Conservation (phyloP, 148 eudicot species). For the Salicornia ramosissima region DNA sequence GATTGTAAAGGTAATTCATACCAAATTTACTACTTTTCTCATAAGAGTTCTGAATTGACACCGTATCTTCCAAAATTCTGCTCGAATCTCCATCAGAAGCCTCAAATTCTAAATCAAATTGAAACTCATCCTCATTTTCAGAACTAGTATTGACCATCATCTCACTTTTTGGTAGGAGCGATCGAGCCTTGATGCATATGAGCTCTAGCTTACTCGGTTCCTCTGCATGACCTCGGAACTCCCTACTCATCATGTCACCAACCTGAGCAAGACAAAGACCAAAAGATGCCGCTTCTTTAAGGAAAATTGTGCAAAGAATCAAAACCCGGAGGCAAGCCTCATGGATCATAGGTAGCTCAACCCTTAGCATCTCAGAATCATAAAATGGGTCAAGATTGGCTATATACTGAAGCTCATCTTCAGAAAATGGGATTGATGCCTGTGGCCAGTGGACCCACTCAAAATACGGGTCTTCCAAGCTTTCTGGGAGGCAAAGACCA, state of each 20-base stretch:
- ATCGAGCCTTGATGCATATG: slow-evolving; percentile 75
- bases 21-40: slow-evolving; percentile 12
- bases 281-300: slow-evolving; percentile 77
- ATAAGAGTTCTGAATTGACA: background rate
- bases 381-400: slow-evolving; percentile 55
- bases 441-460: slow-evolving; percentile 99
- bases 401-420: slow-evolving; percentile 90
- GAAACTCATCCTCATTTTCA: slow-evolving; percentile 23
- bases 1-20: slow-evolving; percentile 22
- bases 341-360: slow-evolving; percentile 86
- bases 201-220: slow-evolving; percentile 94
- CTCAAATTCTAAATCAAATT: slow-evolving; percentile 34
- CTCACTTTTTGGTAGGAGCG: slow-evolving; percentile 48
- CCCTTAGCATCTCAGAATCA: slow-evolving; percentile 73
- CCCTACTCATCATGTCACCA: slow-evolving; percentile 99
- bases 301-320: slow-evolving; percentile 70
- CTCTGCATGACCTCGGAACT: slow-evolving; percentile 77
- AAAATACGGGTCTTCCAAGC: slow-evolving; percentile 92
- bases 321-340: slow-evolving; percentile 92
- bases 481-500: slow-evolving; percentile 94
- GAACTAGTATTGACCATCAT: background rate
- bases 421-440: slow-evolving; percentile 93
- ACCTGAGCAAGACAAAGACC: slow-evolving; percentile 93
- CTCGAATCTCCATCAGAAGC: slow-evolving; percentile 7
- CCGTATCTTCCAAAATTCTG: slow-evolving; percentile 12